Evolutionary conservation across 2,329 filamentous ascomycete genomes (phyloP).

Genomic region (Sporothrix luriei): DNA sequence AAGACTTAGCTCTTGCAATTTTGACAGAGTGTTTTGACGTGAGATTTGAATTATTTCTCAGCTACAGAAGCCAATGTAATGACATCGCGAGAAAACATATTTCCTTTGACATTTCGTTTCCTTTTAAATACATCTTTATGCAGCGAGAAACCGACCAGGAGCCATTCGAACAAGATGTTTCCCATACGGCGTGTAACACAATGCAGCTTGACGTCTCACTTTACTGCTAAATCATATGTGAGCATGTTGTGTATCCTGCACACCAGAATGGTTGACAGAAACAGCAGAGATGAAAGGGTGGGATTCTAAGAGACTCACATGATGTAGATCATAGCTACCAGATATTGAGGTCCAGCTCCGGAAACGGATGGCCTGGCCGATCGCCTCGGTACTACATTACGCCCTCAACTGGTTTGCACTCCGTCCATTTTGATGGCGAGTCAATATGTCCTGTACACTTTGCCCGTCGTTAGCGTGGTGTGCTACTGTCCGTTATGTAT

Average conservation of each 20-base stretch:
- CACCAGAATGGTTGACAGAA: neutral
- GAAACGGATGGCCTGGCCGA: neutral
- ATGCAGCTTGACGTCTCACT: neutral
- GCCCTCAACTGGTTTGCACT: neutral
- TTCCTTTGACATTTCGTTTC: neutral
- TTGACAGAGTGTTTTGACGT: neutral
- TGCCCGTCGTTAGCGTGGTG: too few species aligned
- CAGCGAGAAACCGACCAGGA: slow-evolving; percentile 9
- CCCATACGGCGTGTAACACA: neutral
- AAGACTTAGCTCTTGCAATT: neutral
- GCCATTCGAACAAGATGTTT: neutral
- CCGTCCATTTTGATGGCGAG: too few species aligned
- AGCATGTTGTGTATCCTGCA: neutral
- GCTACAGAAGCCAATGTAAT: neutral
- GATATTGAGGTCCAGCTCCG: neutral
- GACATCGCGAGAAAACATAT: neutral
- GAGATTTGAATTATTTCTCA: neutral
- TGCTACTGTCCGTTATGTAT: too few species aligned
- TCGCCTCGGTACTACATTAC: neutral
- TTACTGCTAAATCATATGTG: too few species aligned
- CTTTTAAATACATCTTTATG: neutral
- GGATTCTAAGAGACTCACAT: neutral
- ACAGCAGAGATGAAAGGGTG: too few species aligned
- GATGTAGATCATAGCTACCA: neutral
- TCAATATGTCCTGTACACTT: too few species aligned